A percentile compares a stretch with the other conserved stretches of the same genome.
Evolutionary conservation across 345 rosid genomes (phyloP).

Genomic region (Rhodamnia argentea): DNA sequence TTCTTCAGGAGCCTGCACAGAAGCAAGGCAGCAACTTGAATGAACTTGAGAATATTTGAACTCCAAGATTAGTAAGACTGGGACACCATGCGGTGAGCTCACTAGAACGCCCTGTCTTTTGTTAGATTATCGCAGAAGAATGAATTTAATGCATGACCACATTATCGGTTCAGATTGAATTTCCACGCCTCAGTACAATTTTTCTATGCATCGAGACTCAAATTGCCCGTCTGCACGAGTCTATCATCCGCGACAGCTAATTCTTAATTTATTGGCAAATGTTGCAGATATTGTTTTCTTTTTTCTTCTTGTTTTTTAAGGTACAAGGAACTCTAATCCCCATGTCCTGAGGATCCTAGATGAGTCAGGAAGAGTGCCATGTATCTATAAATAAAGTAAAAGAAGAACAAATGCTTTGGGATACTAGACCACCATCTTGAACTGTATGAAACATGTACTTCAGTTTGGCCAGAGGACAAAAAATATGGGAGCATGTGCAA

Average conservation of each 20-base stretch:
- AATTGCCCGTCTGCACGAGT: neutral
- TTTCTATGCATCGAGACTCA: neutral
- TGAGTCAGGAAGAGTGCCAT: neutral
- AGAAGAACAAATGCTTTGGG: neutral
- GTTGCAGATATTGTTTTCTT: neutral
- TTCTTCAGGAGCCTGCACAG: conserved; percentile 51
- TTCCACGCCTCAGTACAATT: neutral
- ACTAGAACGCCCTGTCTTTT: neutral
- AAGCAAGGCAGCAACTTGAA: neutral
- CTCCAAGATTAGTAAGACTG: neutral
- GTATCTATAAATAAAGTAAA: neutral
- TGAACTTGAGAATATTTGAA: neutral
- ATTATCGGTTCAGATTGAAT: neutral
- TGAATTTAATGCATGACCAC: neutral
- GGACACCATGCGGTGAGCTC: neutral
- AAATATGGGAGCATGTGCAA: conserved; percentile 36
- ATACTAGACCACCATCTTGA: neutral
- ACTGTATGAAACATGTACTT: neutral
- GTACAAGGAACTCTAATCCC: neutral
- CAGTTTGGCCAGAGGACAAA: conserved; percentile 8
- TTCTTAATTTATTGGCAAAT: neutral
- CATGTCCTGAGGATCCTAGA: neutral
- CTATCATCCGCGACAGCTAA: neutral
- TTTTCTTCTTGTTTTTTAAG: neutral
- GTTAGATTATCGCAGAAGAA: neutral